Evolutionary conservation across 805 yeast genomes (phyloP), one percentile per base, ranked within the genome.

Genomic region (Vanderwaltozyma polyspora): DNA sequence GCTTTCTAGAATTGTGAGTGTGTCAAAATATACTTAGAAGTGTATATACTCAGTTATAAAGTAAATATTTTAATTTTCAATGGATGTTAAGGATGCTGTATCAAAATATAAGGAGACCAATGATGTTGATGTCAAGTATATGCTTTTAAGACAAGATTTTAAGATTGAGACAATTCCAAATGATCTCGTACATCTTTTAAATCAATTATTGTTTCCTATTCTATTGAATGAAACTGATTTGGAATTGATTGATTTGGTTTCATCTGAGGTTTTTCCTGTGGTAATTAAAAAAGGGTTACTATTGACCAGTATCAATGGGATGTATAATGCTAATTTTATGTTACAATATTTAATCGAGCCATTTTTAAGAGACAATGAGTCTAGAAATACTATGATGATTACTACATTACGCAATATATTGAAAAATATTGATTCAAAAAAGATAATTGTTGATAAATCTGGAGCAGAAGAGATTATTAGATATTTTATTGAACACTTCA

Each of bases 71-170:
- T n/a, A n/a, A n/a, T n/a, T n/a, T n/a, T n/a, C n/a, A 28, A 34
- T 38, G 36, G 29, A 12, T 8, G 46, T 42, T 11, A 18, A 29
- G 4, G 30, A 34, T 15, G 15, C 44, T 15, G 31, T 49, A 6
- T 37, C 38, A 12, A 46, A 42, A 19, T 52, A 45, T 28, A 19
- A 29, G n/a, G 38, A 27, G 9, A 43, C 50, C 3, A 25, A 33
- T n/a, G 59, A 54, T 34, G 37, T 36, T 38, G 59, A 54, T 29
- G 25, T 54, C 28, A 51, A 45, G 25, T 54, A 52, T 33, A 54
- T 54, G 58, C 76, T 94, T 5, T 84, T 96, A 93, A 74, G 94
- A 55, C 85, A 85, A 60, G 80, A 86, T 52, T 74, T 86, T 35
- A 82, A 81, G 49, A 62, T 87, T 8, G 72, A 69, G n/a, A 93